phyloP scores from a whole-genome alignment of 257 asterid species.

The Salvia hispanica region DNA sequence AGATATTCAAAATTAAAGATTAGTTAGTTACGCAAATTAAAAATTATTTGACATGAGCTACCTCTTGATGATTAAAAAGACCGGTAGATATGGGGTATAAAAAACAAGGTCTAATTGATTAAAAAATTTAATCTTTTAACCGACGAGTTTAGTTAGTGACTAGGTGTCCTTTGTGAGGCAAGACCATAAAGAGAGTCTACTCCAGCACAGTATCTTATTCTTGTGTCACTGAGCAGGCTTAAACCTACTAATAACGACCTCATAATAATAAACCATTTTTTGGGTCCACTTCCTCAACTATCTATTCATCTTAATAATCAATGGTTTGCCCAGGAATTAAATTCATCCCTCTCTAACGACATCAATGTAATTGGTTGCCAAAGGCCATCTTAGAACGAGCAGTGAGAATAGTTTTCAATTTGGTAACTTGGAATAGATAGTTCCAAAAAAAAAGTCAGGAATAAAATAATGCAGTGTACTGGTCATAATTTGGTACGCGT shows the following conservation, averaged over 20 bases:
- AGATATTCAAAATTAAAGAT: constrained; percentile 35
- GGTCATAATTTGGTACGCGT: too few relatives aligned
- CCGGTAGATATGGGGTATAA: background rate
- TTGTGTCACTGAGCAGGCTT: constrained; percentile 57
- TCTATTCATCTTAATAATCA: too few relatives aligned
- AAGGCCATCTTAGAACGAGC: too few relatives aligned
- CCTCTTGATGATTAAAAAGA: constrained; percentile 22
- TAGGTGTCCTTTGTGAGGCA: constrained; percentile 24
- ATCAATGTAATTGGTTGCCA: too few relatives aligned
- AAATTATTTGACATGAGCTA: constrained; percentile 23
- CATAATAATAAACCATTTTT: too few relatives aligned
- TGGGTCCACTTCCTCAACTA: too few relatives aligned
- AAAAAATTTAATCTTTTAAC: background rate
- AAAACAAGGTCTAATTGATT: background rate
- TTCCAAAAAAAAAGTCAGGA: too few relatives aligned
- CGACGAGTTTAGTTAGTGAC: constrained; percentile 5
- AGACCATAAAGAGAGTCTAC: constrained; percentile 14
- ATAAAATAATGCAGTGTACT: too few relatives aligned
- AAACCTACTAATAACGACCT: constrained; percentile 36
- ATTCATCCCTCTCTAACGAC: too few relatives aligned
- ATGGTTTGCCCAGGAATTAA: too few relatives aligned
- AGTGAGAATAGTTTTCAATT: too few relatives aligned
- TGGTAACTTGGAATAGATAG: too few relatives aligned
- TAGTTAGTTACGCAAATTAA: constrained; percentile 20
- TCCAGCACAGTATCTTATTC: constrained; percentile 7